Evolutionary conservation across 805 yeast genomes (phyloP).

Genomic region (Zygotorulaspora sp.): DNA sequence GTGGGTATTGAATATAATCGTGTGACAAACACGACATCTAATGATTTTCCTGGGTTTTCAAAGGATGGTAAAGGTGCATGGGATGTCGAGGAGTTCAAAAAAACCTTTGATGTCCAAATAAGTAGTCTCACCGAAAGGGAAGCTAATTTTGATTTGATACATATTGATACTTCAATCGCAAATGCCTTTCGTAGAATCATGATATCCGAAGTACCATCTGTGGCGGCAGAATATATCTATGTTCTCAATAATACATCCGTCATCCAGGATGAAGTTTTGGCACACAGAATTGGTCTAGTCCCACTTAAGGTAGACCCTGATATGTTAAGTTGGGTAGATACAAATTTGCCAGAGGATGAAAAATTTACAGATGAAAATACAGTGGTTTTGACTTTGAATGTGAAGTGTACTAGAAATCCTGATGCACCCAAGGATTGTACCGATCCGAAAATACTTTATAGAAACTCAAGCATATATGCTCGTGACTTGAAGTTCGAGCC

Average conservation of each 20-base stretch:
- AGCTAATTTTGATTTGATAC: conserved; percentile 82
- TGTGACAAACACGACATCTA: conserved; percentile 82
- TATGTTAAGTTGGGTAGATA: conserved; percentile 75
- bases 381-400: conserved; percentile 73
- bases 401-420: conserved; percentile 79
- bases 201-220: conserved; percentile 95
- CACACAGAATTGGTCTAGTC: conserved; percentile 89
- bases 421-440: conserved; percentile 73
- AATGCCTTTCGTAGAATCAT: conserved; percentile 96
- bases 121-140: conserved; percentile 59
- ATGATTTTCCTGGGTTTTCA: conserved; percentile 87
- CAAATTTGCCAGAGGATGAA: conserved; percentile 55
- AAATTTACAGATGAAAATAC: conserved; percentile 86
- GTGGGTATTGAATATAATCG: conserved; percentile 88
- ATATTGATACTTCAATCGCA: conserved; percentile 87
- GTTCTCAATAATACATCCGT: conserved; percentile 93
- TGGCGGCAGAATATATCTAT: conserved; percentile 89
- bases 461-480: conserved; percentile 85
- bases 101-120: conserved; percentile 61
- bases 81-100: conserved; percentile 77
- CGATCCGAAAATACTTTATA: conserved; percentile 78
- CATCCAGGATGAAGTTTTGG: conserved; percentile 93
- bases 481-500: conserved; percentile 86
- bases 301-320: conserved; percentile 94
- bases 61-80: conserved; percentile 62